Evolutionary conservation across 495 filamentous ascomycete species (phyloP).

Genomic region (Penicillium fimorum): DNA sequence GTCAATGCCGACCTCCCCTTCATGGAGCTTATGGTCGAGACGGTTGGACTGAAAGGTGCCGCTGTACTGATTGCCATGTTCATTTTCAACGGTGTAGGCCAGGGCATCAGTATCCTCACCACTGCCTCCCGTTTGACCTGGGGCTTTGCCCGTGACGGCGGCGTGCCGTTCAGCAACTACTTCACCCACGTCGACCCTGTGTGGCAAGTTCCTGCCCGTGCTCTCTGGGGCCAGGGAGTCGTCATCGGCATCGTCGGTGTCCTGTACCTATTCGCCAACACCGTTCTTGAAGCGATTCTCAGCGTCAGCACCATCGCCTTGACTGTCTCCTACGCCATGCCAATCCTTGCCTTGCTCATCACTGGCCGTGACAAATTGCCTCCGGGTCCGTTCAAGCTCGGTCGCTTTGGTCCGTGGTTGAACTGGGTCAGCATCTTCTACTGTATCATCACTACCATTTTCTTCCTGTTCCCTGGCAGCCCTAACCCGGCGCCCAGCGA

Average conservation of each 20-base stretch:
- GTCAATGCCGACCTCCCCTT: conserved; percentile 49
- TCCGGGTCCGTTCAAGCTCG: conserved; percentile 40
- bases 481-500: conserved; percentile 42
- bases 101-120: conserved; percentile 46
- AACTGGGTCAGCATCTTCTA: conserved; percentile 49
- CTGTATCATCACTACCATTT: conserved; percentile 46
- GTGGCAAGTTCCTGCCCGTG: conserved; percentile 45
- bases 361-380: conserved; percentile 45
- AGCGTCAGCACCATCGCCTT: conserved; percentile 50
- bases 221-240: conserved; percentile 45
- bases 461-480: conserved; percentile 46
- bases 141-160: conserved; percentile 59
- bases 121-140: conserved; percentile 53
- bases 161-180: conserved; percentile 46
- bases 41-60: conserved; percentile 38
- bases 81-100: conserved; percentile 49
- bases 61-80: conserved; percentile 43
- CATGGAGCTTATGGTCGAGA: conserved; percentile 45
- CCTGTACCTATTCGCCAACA: conserved; percentile 47
- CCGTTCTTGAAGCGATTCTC: conserved; percentile 49
- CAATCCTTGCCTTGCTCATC: conserved; percentile 42
- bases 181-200: conserved; percentile 42
- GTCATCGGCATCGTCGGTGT: conserved; percentile 45
- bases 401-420: conserved; percentile 34
- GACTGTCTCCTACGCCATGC: conserved; percentile 49